A percentile compares a stretch with the other conserved stretches of the same genome.
phyloP scores from a whole-genome alignment of 805 yeast species.

The Teunomyces funiuensis region DNA sequence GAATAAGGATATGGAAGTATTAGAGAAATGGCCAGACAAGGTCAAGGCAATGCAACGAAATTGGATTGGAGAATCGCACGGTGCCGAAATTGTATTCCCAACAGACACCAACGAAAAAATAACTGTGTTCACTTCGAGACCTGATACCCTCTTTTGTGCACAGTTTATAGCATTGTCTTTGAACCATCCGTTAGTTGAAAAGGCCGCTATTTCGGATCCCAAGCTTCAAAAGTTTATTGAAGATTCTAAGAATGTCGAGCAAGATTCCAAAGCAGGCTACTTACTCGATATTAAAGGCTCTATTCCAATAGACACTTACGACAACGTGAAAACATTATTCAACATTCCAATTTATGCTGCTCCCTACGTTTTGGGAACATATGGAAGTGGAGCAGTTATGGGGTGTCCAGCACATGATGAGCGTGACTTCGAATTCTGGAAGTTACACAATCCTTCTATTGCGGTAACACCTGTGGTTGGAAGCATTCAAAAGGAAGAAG shows the following conservation, averaged over 20 bases:
- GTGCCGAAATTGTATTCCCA: constrained; percentile 66
- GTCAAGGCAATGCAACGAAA: constrained; percentile 88
- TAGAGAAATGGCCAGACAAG: constrained; percentile 82
- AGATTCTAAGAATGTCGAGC: constrained; percentile 42
- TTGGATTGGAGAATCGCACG: constrained; percentile 91
- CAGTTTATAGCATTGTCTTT: constrained; percentile 79
- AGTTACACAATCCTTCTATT: constrained; percentile 48
- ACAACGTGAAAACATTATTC: constrained; percentile 13
- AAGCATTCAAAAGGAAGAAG: constrained; percentile 23
- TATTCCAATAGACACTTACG: constrained; percentile 57
- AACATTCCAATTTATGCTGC: constrained; percentile 80
- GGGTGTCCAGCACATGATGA: constrained; percentile 95
- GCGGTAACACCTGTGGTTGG: constrained; percentile 48
- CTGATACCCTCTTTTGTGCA: constrained; percentile 82
- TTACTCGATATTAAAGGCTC: constrained; percentile 44
- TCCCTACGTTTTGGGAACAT: constrained; percentile 80
- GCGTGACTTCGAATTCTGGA: constrained; percentile 84
- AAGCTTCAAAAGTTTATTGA: constrained; percentile 51
- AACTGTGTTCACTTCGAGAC: constrained; percentile 78
- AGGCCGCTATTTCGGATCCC: constrained; percentile 36
- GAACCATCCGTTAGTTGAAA: constrained; percentile 60
- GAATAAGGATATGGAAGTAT: constrained; percentile 57
- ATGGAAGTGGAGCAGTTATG: constrained; percentile 96
- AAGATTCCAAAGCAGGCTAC: constrained; percentile 53
- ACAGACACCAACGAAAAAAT: constrained; percentile 27